Base-by-base conservation (phyloP, 257 asterid species). In the Capsicum chinense region DNA sequence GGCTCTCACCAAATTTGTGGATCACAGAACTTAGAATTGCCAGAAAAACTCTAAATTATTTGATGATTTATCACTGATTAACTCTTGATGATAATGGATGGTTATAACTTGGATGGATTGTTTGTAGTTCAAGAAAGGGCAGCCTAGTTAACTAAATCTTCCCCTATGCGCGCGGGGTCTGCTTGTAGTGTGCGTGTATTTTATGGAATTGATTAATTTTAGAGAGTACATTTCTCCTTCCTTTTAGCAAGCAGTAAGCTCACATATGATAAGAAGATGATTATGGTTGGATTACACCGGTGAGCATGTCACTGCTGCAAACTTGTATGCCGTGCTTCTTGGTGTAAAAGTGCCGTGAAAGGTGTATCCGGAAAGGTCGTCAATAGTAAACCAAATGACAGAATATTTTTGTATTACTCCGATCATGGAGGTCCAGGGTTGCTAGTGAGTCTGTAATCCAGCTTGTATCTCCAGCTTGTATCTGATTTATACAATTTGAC, bases 351-450 rank as follows among this genome's bases (percentile, higher is more conserved):
- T 42, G 91, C 90, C 2, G 85, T 93, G 8, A 92, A 88, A 87
- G 97, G 98, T 37, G 98, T 98, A 79, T 93, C 93, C 35, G 93
- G 98, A 9, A 94, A 96, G 86, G 97, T 96, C 5, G 89, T 96
- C 3, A 70, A 92, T 9, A 96, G 97, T 83, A 89, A 86, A n/a
- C 90, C 92, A 1, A 85, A 91, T 50, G 98, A 96, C 87, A 88
- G 97, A 84, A 92, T 96, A 83, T 96, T 96, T 58, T 44, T 96
- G 7, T 96, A 93, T 87, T 96, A 96, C 81, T 85, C 98, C 1
- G 99, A 96, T 84, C 99, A 96, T 73, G 99, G 99, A 26, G 99
- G 98, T 42, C 94, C 98, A 1, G 99, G 99, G 78, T 96, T 94
- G 3, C 98, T 96, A 4, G 99, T 95, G 86, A 84, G 94, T 85